phyloP scores from a whole-genome alignment of 2,329 filamentous ascomycete genomes.

The Claviceps maximensis region DNA sequence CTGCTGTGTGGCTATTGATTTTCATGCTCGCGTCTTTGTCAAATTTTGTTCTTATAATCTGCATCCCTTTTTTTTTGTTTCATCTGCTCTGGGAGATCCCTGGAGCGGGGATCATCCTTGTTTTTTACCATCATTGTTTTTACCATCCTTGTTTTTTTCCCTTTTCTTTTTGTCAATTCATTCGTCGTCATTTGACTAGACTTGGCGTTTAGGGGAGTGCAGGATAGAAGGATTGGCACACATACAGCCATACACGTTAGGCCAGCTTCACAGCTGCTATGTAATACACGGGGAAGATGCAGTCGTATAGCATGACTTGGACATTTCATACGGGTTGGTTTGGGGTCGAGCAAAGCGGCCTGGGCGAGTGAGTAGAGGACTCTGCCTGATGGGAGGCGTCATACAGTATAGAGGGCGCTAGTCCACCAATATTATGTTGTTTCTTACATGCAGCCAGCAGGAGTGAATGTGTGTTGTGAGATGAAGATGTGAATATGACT shows the following conservation, averaged over 20 bases:
- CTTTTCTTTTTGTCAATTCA: background rate
- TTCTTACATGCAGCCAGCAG: too few relatives aligned
- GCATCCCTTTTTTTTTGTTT: background rate
- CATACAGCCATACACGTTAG: background rate
- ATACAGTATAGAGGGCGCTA: slow-evolving; percentile 1
- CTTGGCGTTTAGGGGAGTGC: slow-evolving; percentile 2
- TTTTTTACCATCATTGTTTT: background rate
- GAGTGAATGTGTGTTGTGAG: background rate
- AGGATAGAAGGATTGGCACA: background rate
- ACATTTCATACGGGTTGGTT: background rate
- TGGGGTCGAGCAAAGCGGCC: too few relatives aligned
- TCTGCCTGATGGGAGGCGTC: background rate
- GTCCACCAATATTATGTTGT: background rate
- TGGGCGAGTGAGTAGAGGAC: background rate
- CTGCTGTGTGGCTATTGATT: background rate
- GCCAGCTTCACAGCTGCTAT: slow-evolving; percentile 1
- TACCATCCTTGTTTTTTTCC: background rate
- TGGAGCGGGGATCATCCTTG: background rate
- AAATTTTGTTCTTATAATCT: background rate
- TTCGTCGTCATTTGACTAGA: slow-evolving; percentile 4
- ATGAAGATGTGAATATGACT: too few relatives aligned
- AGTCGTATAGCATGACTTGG: background rate
- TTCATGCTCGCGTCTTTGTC: background rate
- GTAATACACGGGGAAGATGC: background rate
- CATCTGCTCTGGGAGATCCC: background rate